A percentile compares a stretch with the other conserved stretches of the same genome.
Evolutionary conservation across 2,329 filamentous ascomycete species (phyloP).

Genomic region (Aspergillus novofumigatus): DNA sequence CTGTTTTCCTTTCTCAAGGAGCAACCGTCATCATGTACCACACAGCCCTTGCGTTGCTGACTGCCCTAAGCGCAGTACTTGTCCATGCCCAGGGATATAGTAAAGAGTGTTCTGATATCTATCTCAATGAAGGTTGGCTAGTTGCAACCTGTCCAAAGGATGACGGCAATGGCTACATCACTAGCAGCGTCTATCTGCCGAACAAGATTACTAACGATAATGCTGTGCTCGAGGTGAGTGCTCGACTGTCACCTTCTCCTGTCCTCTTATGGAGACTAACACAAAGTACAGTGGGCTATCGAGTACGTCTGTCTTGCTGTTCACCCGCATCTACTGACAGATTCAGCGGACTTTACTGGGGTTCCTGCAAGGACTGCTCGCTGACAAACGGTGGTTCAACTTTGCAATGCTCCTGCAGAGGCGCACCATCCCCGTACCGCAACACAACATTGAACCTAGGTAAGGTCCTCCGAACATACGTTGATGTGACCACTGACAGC

Average conservation of each 20-base stretch:
- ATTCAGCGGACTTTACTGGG: background rate
- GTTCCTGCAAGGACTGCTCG: background rate
- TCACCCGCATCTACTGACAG: background rate
- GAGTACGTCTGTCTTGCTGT: background rate
- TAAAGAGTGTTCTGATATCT: constrained; percentile 9
- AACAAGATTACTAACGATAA: constrained; percentile 4
- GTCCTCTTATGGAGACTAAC: background rate
- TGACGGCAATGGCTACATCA: background rate
- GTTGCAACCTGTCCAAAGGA: constrained; percentile 9
- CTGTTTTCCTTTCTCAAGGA: background rate
- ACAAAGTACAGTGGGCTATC: background rate
- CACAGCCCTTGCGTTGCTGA: no score
- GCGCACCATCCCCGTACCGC: background rate
- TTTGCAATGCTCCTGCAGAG: background rate
- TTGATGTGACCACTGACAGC: background rate
- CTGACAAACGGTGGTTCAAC: background rate
- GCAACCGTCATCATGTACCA: background rate
- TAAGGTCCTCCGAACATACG: background rate
- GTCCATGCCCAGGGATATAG: background rate
- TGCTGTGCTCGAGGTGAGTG: constrained; percentile 2
- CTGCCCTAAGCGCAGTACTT: no score
- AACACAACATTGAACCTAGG: background rate
- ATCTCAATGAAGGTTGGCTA: constrained; percentile 5
- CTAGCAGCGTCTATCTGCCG: constrained; percentile 10
- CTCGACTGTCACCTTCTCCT: background rate